These are phyloP conservation scores for Penicillium robsamsonii DNA, from an alignment of 495 filamentous ascomycete genomes.

Conservation along the genomic window DNA sequence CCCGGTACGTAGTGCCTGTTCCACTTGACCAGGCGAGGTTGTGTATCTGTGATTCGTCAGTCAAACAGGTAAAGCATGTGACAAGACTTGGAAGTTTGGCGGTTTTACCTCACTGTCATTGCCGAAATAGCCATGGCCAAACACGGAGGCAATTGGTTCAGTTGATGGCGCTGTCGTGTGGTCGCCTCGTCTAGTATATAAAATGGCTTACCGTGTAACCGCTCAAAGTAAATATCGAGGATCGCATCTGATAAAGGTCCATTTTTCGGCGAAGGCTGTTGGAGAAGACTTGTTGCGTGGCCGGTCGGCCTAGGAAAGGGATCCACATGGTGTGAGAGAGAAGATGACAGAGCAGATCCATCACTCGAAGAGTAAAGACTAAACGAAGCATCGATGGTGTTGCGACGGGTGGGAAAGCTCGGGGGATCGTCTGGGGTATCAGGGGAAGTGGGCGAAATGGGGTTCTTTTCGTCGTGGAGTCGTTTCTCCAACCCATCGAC, in stretches of 20 bases:
- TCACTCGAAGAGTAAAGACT: slow-evolving; percentile 16
- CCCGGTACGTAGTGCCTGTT: slow-evolving; percentile 54
- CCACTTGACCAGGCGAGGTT: slow-evolving; percentile 56
- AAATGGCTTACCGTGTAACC: slow-evolving; percentile 76
- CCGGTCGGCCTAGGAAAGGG: slow-evolving; percentile 13
- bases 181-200: slow-evolving; percentile 71
- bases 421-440: slow-evolving; percentile 19
- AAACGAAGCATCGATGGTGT: slow-evolving; percentile 25
- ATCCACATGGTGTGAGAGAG: slow-evolving; percentile 16
- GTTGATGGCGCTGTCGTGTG: slow-evolving; percentile 63
- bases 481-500: slow-evolving; percentile 81
- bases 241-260: slow-evolving; percentile 55
- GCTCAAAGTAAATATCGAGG: slow-evolving; percentile 72
- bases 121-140: slow-evolving; percentile 72
- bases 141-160: slow-evolving; percentile 61
- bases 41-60: slow-evolving; percentile 52
- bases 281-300: slow-evolving; percentile 11
- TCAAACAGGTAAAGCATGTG: neutral
- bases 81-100: neutral
- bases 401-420: slow-evolving; percentile 18
- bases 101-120: slow-evolving; percentile 61
- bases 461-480: slow-evolving; percentile 64
- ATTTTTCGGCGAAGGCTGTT: slow-evolving; percentile 31
- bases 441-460: slow-evolving; percentile 47
- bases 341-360: slow-evolving; percentile 11